phyloP scores from a whole-genome alignment of 768 basidiomycete genomes.

The Panaeolus cyanescens region DNA sequence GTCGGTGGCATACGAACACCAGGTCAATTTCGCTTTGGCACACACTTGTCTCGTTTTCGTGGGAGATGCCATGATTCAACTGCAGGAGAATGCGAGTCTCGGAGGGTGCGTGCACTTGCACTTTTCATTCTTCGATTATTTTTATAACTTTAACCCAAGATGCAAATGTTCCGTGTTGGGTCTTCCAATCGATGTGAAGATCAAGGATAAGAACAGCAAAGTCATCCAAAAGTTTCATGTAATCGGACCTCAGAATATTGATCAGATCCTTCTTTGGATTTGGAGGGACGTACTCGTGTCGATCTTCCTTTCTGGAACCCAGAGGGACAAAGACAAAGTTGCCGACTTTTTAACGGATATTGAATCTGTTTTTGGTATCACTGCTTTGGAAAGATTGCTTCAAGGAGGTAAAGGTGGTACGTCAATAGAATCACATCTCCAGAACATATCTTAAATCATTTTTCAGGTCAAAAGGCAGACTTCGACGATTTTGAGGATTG shows the following conservation, averaged over 20 bases:
- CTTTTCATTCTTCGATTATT: neutral
- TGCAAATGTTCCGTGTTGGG: conserved; percentile 56
- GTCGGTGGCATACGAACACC: conserved; percentile 60
- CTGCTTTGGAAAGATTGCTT: conserved; percentile 50
- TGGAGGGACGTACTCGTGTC: conserved; percentile 71
- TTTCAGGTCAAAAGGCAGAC: conserved; percentile 5
- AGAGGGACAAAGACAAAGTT: conserved; percentile 33
- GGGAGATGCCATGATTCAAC: conserved; percentile 45
- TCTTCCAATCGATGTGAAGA: conserved; percentile 45
- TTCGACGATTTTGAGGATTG: conserved; percentile 25
- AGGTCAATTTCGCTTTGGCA: conserved; percentile 48
- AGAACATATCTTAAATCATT: conserved; percentile 3
- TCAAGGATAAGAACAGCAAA: conserved; percentile 44
- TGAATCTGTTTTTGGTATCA: conserved; percentile 50
- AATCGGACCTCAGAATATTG: conserved; percentile 46
- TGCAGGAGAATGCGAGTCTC: conserved; percentile 36
- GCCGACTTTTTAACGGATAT: conserved; percentile 64
- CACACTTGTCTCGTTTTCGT: conserved; percentile 60
- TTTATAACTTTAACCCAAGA: conserved; percentile 29
- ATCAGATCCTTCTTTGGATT: conserved; percentile 56
- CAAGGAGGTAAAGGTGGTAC: conserved; percentile 57
- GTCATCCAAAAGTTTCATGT: conserved; percentile 50
- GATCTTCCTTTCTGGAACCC: conserved; percentile 42
- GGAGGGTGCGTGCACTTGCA: conserved; percentile 35
- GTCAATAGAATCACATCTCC: conserved; percentile 11